A percentile compares a stretch with the other conserved stretches of the same genome.
These are phyloP conservation scores for Xylaria telfairii DNA, from an alignment of 495 filamentous ascomycete genomes.

Conservation along the genomic window DNA sequence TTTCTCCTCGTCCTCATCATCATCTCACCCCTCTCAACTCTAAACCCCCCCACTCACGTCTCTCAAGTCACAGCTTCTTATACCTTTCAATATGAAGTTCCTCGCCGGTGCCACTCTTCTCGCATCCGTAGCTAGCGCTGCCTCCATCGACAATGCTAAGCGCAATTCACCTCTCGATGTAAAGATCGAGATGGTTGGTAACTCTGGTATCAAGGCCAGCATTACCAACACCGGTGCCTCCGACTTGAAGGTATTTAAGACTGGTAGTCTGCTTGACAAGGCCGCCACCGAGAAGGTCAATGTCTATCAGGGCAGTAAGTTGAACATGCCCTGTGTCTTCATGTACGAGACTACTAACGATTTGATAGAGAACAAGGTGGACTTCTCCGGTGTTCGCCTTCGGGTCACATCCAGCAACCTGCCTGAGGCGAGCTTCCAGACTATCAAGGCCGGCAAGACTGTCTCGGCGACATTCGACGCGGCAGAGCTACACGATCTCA, in stretches of 20 bases:
- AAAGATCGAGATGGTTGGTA: constrained; percentile 57
- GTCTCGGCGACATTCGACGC: constrained; percentile 63
- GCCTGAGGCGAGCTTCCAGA: constrained; percentile 56
- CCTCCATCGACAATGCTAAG: constrained; percentile 51
- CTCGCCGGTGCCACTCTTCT: constrained; percentile 44
- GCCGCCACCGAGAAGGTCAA: constrained; percentile 65
- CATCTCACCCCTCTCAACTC: background rate
- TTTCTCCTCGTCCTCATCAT: background rate
- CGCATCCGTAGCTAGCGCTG: constrained; percentile 50
- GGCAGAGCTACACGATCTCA: constrained; percentile 62
- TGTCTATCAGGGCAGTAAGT: constrained; percentile 59
- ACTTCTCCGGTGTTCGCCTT: constrained; percentile 63
- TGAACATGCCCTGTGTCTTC: background rate
- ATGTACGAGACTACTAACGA: background rate
- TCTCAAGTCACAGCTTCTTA: background rate
- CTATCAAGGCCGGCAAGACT: constrained; percentile 59
- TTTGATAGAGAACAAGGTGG: constrained; percentile 52
- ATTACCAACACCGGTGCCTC: constrained; percentile 63
- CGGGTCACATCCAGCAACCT: constrained; percentile 54
- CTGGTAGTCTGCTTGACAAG: constrained; percentile 65
- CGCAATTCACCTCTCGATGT: constrained; percentile 54
- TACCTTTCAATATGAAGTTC: constrained; percentile 43
- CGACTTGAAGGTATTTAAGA: constrained; percentile 63
- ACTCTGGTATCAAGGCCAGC: constrained; percentile 63
- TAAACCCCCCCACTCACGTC: background rate